phyloP scores from a whole-genome alignment of 345 rosid species.

The sweet orange (Citrus sinensis) region DVS_A1.0 CM039167.1:1639501-1640000 shows the following conservation, averaged over 20 bases:
- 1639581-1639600: background rate
- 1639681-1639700: background rate
- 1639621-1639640: background rate
- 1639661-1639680: background rate
- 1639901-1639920: background rate
- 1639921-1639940: background rate
- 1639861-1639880: background rate
- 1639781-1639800: background rate
- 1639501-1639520: background rate
- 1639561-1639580: background rate
- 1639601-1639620: conserved; percentile 5
- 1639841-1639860: background rate
- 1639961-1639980: background rate
- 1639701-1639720: background rate
- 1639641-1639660: background rate
- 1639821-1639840: conserved; percentile 7
- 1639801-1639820: background rate
- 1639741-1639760: background rate
- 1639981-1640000: background rate
- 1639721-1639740: background rate
- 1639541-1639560: background rate
- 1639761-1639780: background rate
- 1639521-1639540: background rate
- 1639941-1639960: conserved; percentile 1
- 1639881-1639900: background rate